Evolutionary conservation across 1,284 basidiomycete genomes (phyloP).

Genomic region (Neonothopanus nambi): DNA sequence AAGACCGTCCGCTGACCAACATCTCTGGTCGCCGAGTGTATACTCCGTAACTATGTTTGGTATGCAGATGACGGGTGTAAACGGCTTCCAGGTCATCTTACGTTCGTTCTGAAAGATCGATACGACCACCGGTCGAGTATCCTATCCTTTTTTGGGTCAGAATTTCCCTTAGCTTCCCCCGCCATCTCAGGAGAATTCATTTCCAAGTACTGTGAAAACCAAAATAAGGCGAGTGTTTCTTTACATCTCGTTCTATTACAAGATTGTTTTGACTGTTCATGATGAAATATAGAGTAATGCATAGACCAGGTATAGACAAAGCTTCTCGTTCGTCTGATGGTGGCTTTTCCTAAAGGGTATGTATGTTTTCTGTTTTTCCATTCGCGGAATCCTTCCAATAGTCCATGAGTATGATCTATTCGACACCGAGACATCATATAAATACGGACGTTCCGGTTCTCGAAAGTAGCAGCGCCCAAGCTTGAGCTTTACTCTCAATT

Average conservation of each 20-base stretch:
- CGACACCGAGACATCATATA: neutral
- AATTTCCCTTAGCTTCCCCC: constrained; percentile 5
- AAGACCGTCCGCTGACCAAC: no score
- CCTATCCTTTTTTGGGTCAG: neutral
- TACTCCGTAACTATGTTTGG: no score
- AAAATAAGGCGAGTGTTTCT: neutral
- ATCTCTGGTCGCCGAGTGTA: no score
- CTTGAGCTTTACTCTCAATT: neutral
- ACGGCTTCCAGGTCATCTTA: no score
- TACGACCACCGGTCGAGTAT: neutral
- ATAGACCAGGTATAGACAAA: no score
- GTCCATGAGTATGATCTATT: neutral
- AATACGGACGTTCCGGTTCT: neutral
- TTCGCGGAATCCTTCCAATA: no score
- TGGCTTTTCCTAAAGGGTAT: no score
- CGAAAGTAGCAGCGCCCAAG: neutral
- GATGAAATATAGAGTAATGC: neutral
- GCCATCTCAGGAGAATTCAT: constrained; percentile 7
- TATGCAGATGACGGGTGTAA: no score
- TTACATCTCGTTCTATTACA: neutral
- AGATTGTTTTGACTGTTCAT: neutral
- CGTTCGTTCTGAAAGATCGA: neutral
- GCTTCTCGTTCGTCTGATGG: no score
- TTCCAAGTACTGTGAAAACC: neutral
- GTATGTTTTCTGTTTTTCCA: no score